Evolutionary conservation across 495 filamentous ascomycete genomes (phyloP), one percentile per base, ranked within the genome.

Genomic region (Penicillium canescens): DNA sequence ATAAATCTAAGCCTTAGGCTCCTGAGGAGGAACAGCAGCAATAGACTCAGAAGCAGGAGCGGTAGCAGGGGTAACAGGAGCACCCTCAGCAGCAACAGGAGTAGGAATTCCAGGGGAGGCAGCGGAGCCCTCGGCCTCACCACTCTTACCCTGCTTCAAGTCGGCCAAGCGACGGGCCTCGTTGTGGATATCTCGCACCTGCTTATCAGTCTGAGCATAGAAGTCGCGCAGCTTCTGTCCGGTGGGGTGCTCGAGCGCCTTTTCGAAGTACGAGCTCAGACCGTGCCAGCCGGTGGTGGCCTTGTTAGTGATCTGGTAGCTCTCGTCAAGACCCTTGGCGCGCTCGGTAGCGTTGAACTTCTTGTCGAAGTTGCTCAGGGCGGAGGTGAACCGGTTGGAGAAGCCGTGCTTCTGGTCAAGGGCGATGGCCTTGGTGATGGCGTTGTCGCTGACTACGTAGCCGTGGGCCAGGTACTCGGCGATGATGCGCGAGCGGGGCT

Each of bases 381-480:
- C 86, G 36, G 63, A 71, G 35, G 88, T 84, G 79, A 98, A 98
- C 41, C 82, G 82, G 62, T 67, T 74, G 13, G 87, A 86, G 60
- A 97, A 83, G 57, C 90, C 90, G 70, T 98, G 92, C 77, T 94
- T 91, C 62, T 90, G 79, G 74, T 98, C 94, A 34, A 98, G 82
- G 5, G 86, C 81, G 63, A 98, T 92, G 50, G 90, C 95, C 56
- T 79, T 81, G 67, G 96, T 84, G 43, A 97, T 81, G 4, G 88
- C 88, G n/a, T 76, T 77, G 68, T 98, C 94, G 47, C 88, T 89
- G 59, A 98, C 74, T 16, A 82, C 78, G 71, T 98, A 98, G 57
- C 94, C 94, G 61, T 96, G 89, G 4, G 92, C 92, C 24, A 98
- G 86, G 68, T 96, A 96, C 76, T 98, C 94, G 55, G 94, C 94